A percentile compares a stretch with the other conserved stretches of the same genome.
phyloP scores from a whole-genome alignment of 1,139 yeast genomes.

The Saccharomyces hybrid region DNA sequence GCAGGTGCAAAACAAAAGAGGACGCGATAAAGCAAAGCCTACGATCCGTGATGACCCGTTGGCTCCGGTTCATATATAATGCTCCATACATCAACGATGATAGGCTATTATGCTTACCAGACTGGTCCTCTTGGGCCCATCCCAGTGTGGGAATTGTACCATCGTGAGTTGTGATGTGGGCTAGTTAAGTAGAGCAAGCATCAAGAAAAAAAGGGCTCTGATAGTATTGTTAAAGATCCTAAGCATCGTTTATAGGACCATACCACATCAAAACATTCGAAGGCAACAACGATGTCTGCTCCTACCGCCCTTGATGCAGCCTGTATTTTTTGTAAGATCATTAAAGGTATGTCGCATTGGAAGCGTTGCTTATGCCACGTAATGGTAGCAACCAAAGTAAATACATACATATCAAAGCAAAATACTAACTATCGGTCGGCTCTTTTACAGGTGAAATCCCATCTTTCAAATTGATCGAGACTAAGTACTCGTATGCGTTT shows the following conservation, averaged over 20 bases:
- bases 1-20: neutral
- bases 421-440: neutral
- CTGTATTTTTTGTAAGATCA: slow-evolving; percentile 87
- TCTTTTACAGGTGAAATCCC: slow-evolving; percentile 66
- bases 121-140: neutral
- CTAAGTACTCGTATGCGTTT: slow-evolving; percentile 70
- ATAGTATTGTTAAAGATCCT: no score
- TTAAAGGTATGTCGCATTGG: slow-evolving; percentile 48
- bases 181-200: neutral
- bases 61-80: neutral
- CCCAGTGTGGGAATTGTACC: neutral
- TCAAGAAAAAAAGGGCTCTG: neutral
- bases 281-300: slow-evolving; percentile 12
- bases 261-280: neutral
- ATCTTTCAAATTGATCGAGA: slow-evolving; percentile 77
- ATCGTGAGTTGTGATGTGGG: neutral
- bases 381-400: neutral
- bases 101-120: neutral
- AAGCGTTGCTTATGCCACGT: neutral
- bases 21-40: neutral
- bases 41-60: neutral
- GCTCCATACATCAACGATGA: neutral
- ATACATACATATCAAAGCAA: neutral
- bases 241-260: neutral
- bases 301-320: slow-evolving; percentile 37